Conservation (phyloP, 345 rosid species). For the Hibiscus tridactylites region DNA sequence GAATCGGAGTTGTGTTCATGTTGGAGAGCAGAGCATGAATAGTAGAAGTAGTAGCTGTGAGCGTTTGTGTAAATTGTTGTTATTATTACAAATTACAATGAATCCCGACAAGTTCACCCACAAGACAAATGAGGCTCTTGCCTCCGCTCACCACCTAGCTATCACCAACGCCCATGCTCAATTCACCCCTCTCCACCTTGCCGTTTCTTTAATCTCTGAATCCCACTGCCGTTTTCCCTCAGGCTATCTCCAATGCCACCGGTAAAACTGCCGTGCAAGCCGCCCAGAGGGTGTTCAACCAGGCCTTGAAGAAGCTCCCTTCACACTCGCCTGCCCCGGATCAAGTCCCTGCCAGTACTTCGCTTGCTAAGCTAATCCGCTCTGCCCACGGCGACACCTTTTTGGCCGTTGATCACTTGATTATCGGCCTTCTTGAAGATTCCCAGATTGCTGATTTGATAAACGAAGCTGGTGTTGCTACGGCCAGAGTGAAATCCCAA, state of each 20-base stretch:
- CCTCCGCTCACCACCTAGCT: conserved; percentile 58
- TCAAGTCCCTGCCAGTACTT: conserved; percentile 63
- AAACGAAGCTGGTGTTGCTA: conserved; percentile 56
- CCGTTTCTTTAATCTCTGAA: conserved; percentile 64
- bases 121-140: conserved; percentile 78
- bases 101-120: conserved; percentile 87
- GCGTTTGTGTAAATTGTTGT: too few relatives aligned
- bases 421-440: conserved; percentile 77
- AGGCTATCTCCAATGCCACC: conserved; percentile 43
- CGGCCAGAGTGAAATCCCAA: conserved; percentile 53
- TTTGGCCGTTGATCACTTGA: conserved; percentile 72
- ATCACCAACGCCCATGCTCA: conserved; percentile 65
- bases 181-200: conserved; percentile 83
- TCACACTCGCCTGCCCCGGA: conserved; percentile 78
- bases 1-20: too few relatives aligned
- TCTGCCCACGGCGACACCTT: conserved; percentile 70
- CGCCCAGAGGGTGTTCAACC: conserved; percentile 57
- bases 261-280: conserved; percentile 55
- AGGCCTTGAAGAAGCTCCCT: conserved; percentile 68
- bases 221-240: conserved; percentile 58
- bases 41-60: too few relatives aligned
- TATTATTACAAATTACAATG: conserved; percentile 4
- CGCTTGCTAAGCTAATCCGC: conserved; percentile 55
- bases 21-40: too few relatives aligned
- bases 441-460: conserved; percentile 65